These are phyloP conservation scores for Phoma sp. DNA, from an alignment of 2,329 filamentous ascomycete species.

Conservation along the genomic window DNA sequence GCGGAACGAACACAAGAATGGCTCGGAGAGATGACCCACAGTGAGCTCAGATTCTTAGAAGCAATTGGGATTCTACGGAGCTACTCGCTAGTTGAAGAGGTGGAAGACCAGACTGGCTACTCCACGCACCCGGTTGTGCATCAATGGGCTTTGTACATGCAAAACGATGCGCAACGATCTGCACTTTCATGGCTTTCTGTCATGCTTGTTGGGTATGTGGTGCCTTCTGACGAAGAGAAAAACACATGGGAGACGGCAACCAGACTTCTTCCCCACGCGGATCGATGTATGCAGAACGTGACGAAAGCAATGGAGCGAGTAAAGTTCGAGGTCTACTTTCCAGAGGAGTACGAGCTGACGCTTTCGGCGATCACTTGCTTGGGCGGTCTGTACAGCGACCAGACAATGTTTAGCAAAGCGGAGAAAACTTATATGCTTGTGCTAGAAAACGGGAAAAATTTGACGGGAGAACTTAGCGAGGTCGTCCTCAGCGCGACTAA, in stretches of 20 bases:
- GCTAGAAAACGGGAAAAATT: too few relatives aligned
- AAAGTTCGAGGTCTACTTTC: too few relatives aligned
- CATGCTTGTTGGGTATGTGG: constrained; percentile 11
- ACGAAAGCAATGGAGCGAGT: neutral
- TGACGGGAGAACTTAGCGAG: too few relatives aligned
- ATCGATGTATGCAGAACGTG: constrained; percentile 1
- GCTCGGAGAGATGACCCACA: constrained; percentile 22
- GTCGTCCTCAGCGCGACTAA: too few relatives aligned
- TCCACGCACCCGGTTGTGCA: constrained; percentile 19
- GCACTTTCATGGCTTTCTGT: constrained; percentile 11
- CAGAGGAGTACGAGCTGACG: neutral
- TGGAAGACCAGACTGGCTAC: constrained; percentile 10
- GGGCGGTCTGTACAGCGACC: constrained; percentile 16
- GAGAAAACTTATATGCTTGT: constrained; percentile 18
- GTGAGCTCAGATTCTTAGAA: constrained; percentile 21
- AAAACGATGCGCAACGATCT: neutral
- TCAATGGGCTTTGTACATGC: constrained; percentile 4
- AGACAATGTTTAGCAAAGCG: constrained; percentile 7
- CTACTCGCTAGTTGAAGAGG: constrained; percentile 20
- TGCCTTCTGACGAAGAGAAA: neutral
- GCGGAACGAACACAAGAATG: constrained; percentile 14
- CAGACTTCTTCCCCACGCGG: constrained; percentile 18
- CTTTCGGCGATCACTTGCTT: constrained; percentile 13
- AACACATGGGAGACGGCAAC: constrained; percentile 6
- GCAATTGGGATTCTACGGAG: constrained; percentile 16